Base-by-base conservation (phyloP, 1,284 basidiomycete genomes). In the Ceratobasidium theobromae region DNA sequence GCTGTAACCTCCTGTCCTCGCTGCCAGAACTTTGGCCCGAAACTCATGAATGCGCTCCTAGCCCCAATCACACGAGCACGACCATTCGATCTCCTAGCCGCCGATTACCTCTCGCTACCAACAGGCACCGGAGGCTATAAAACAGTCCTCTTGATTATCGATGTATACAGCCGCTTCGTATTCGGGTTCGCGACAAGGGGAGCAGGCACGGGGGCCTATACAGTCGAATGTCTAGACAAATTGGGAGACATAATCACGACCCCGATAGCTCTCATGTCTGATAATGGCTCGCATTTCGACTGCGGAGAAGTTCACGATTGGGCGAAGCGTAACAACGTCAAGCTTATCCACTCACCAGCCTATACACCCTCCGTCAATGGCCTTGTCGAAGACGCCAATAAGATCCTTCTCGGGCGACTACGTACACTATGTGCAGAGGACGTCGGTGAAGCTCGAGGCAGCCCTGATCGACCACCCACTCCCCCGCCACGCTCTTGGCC, bases 291-390 rank as follows among this genome's bases (percentile, higher is more conserved):
- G 0, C 77, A 80, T 49, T 80, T 80, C 69, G 71, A 76, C 28
- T 77, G 76, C 66, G 57, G 74, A 0, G 72, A 74, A 0, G 74
- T 81, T 0, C 9, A 51, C 0, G 70, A 69, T 1, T 75, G 73
- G 53, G 80, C 77, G 51, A 57, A 70, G 4, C 49, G 67, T 12
- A 60, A 73, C 16, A 68, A 69, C 0, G 72, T 72, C 1, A 64
- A 71, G 3, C 66, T 70, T 3, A 69, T 76, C 0, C 64, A 75
- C 0, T 68, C 73, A 0, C 67, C 77, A 0, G 74, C 77, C 12
- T 80, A 80, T 64, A 74, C 79, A 5, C 76, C 78, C 0, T 79
- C 77, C 75, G 67, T 78, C 8, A 79, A 78, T 28, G 75, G 79
- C 0, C 72, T 79, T 0, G 70, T 78, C 0, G 75, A 79, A 53